Base-by-base conservation (phyloP, 2,329 filamentous ascomycete species). In the Malbranchea zuffiana region DNA sequence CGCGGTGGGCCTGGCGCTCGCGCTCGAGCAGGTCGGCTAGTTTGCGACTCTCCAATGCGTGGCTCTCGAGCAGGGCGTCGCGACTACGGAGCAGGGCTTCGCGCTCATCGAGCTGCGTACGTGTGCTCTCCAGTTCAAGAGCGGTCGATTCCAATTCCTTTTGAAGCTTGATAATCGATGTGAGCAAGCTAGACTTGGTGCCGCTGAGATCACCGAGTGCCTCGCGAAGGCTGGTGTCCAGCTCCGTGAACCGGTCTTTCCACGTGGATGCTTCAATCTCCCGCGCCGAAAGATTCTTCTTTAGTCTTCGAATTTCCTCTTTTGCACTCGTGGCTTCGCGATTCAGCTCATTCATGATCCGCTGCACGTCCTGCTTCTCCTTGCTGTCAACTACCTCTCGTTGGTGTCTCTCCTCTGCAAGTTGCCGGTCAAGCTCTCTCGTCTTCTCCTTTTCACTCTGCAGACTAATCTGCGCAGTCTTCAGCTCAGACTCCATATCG, bases 331-430 rank as follows among this genome's bases (percentile, higher is more conserved):
- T 80, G 16, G 79, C 74, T 59, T 96, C 87, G 26, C 78, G 72
- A 55, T 95, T 96, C 47, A 96, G 78, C 46, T 95, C 85, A 52
- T 92, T 88, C 53, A 96, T 77, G 45, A 93, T 76, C 58, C 88
- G 82, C 62, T 96, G 87, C 35, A 93, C 82, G 54, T 96, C 88
- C 54, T 93, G 82, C 65, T 96, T 94, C 62, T 94, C 87, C 51
- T 83, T 79, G 53, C 76, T 81, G 31, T 85, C 84, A 37, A 95
- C 74, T 32, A 87, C 74, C 56, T 96, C 88, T 29, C 84, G 75
- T 60, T 96, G 88, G 47, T 81, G 74, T 39, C 87, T 71, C 63
- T 96, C 90, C 40, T 81, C 77, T 15, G 74, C 69, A 16, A 94
- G 71, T n/a, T 80, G 75, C 44, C 78, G 72, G 50, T 86, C 80